Percentiles rank a stretch among this genome's conserved stretches.
Conservation (phyloP, 345 rosid species). For the Populus alba region DNA sequence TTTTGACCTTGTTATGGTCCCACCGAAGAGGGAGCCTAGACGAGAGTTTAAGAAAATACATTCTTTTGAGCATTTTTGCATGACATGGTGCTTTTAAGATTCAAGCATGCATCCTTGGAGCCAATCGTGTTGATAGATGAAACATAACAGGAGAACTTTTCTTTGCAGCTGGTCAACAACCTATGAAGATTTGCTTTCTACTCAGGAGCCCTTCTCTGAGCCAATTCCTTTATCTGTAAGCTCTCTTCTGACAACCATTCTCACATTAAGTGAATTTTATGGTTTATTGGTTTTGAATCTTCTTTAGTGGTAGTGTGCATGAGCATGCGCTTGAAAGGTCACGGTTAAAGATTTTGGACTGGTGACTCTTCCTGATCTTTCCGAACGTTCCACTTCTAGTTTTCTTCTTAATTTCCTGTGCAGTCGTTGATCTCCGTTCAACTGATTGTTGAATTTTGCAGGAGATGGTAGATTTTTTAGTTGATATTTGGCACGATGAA, state of each 20-base stretch:
- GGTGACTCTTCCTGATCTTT: background rate
- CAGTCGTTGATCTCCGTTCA: slow-evolving; percentile 1
- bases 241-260: background rate
- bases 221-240: slow-evolving; percentile 84
- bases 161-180: slow-evolving; percentile 83
- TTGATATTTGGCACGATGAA: slow-evolving; percentile 85
- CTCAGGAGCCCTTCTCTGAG: slow-evolving; percentile 72
- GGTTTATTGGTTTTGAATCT: background rate
- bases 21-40: background rate
- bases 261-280: background rate
- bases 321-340: background rate
- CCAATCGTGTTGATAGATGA: background rate
- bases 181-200: slow-evolving; percentile 78
- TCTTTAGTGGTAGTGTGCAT: background rate
- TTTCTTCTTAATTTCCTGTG: background rate
- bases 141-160: slow-evolving; percentile 29
- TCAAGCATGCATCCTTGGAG: background rate
- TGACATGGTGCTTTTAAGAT: background rate
- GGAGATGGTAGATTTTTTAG: slow-evolving; percentile 95
- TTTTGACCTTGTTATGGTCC: background rate
- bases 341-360: background rate
- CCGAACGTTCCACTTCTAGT: background rate
- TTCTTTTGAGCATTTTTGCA: background rate
- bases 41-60: background rate
- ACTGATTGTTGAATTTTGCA: slow-evolving; percentile 31